Evolutionary conservation across 2,329 filamentous ascomycete species (phyloP).

Genomic region (Fusarium nygamai): DNA sequence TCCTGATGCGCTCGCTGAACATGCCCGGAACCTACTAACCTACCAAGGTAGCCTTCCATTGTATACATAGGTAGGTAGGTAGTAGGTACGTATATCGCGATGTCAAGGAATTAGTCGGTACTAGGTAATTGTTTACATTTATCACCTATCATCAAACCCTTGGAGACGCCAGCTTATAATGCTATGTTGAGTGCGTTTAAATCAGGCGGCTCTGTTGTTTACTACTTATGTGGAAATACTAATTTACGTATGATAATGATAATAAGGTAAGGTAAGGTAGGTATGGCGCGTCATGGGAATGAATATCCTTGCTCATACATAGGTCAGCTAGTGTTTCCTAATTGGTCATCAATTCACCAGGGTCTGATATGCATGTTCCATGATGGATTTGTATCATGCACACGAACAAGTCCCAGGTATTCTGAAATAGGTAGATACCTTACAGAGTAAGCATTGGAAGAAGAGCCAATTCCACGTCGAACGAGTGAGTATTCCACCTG

Average conservation of each 20-base stretch:
- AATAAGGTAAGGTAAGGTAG: background rate
- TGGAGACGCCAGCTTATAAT: background rate
- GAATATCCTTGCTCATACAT: background rate
- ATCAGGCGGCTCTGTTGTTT: background rate
- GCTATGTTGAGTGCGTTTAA: background rate
- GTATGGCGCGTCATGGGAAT: background rate
- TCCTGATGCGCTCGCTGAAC: background rate
- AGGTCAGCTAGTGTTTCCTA: background rate
- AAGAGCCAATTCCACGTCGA: background rate
- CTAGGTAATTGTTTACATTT: background rate
- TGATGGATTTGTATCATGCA: background rate
- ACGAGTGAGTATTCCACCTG: background rate
- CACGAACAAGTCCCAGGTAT: background rate
- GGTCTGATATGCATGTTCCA: background rate
- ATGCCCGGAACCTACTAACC: background rate
- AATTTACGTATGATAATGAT: background rate
- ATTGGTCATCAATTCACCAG: background rate
- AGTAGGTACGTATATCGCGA: background rate
- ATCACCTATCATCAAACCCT: background rate
- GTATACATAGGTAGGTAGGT: too few relatives aligned
- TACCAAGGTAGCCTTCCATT: background rate
- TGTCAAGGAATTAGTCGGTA: background rate
- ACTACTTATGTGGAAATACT: background rate
- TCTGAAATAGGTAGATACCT: background rate
- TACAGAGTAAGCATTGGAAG: background rate